Evolutionary conservation across 2,329 filamentous ascomycete genomes (phyloP).

Genomic region (Paecilomyces sp.): DNA sequence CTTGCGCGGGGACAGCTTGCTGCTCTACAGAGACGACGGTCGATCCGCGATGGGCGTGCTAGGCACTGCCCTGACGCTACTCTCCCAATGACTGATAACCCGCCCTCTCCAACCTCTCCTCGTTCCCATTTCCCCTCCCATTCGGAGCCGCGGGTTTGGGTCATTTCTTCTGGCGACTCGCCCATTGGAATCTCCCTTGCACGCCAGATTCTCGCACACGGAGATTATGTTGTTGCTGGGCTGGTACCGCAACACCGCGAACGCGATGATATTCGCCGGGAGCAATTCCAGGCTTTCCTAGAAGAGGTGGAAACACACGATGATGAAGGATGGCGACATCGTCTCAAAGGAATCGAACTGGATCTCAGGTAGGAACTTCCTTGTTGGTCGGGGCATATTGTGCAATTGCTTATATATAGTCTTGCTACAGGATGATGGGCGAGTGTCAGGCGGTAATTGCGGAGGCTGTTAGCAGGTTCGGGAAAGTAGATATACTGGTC

Average conservation of each 20-base stretch:
- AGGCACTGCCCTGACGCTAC: conserved; percentile 11
- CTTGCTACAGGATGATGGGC: conserved; percentile 44
- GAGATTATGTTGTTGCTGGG: conserved; percentile 83
- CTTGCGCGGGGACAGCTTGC: not conserved
- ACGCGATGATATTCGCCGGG: conserved; percentile 61
- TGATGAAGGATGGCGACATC: conserved; percentile 71
- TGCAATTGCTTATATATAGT: not conserved
- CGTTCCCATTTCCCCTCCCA: conserved; percentile 51
- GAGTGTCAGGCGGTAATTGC: conserved; percentile 82
- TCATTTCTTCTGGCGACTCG: conserved; percentile 79
- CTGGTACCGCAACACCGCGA: conserved; percentile 73
- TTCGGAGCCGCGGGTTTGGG: conserved; percentile 76
- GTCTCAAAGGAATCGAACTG: conserved; percentile 57
- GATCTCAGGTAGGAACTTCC: conserved; percentile 44
- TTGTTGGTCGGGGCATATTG: not conserved
- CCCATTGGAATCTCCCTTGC: conserved; percentile 78
- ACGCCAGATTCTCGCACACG: conserved; percentile 75
- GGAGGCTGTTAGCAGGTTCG: conserved; percentile 77
- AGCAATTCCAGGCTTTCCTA: conserved; percentile 73
- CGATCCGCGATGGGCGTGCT: conserved; percentile 21
- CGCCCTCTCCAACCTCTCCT: conserved; percentile 22
- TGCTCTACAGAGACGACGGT: not conserved
- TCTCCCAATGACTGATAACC: conserved; percentile 29
- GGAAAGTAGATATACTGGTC: conserved; percentile 79
- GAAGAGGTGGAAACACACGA: conserved; percentile 53